Percentiles rank a stretch among this genome's conserved stretches.
Conservation (phyloP, 129 eudicot species). For the Kitagawia praeruptora region DNA sequence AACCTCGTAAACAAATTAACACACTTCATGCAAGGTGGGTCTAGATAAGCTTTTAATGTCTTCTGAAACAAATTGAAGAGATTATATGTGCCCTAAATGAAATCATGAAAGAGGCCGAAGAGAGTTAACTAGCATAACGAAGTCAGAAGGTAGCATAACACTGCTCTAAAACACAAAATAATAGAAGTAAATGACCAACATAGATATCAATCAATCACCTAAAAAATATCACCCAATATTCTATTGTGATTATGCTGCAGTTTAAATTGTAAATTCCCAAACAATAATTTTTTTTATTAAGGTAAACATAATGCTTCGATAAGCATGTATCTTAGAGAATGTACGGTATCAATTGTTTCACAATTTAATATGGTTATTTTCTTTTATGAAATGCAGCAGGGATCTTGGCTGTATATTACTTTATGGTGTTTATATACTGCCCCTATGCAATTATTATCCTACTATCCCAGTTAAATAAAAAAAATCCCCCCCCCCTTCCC, state of each 20-base stretch:
- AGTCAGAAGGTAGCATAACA: not conserved
- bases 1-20: no score
- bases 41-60: not conserved
- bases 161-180: not conserved
- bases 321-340: not conserved
- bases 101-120: not conserved
- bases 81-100: not conserved
- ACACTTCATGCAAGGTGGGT: not conserved
- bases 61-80: not conserved
- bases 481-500: no score
- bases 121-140: not conserved
- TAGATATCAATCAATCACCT: not conserved
- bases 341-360: not conserved
- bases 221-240: not conserved
- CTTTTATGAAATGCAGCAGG: not conserved
- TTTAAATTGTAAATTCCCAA: not conserved
- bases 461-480: not conserved
- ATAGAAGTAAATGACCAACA: not conserved
- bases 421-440: not conserved
- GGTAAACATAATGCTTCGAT: not conserved
- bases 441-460: not conserved
- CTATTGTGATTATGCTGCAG: not conserved
- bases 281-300: not conserved
- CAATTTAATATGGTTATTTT: not conserved
- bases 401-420: not conserved